Evolutionary conservation across 1,284 basidiomycete species (phyloP).

Genomic region (Cutaneotrichosporon spelunceum): DNA sequence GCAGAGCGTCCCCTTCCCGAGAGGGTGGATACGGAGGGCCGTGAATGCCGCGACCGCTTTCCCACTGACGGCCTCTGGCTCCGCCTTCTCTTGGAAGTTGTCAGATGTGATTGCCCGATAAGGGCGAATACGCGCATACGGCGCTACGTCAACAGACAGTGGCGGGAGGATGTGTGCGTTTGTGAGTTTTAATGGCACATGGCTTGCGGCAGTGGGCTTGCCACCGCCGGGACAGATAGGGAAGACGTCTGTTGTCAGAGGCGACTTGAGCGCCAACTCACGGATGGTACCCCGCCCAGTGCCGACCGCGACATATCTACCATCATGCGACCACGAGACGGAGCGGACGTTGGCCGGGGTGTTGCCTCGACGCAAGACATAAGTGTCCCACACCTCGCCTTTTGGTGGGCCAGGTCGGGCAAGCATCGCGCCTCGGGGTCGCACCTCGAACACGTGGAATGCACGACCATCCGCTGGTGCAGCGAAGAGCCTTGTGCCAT

Average conservation of each 20-base stretch:
- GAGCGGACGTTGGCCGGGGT: slow-evolving; percentile 64
- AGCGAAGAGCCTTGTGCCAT: slow-evolving; percentile 61
- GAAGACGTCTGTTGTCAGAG: slow-evolving; percentile 63
- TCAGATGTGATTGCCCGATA: background rate
- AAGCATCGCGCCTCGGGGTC: slow-evolving; percentile 23
- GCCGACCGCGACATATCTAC: slow-evolving; percentile 67
- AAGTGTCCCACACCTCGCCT: slow-evolving; percentile 60
- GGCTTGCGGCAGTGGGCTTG: slow-evolving; percentile 61
- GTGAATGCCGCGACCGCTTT: slow-evolving; percentile 24
- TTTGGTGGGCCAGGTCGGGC: slow-evolving; percentile 16
- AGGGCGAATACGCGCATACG: slow-evolving; percentile 34
- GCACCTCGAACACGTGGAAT: slow-evolving; percentile 58
- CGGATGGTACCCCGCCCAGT: slow-evolving; percentile 55
- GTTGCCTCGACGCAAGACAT: slow-evolving; percentile 66
- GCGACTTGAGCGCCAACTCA: slow-evolving; percentile 31
- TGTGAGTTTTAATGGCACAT: slow-evolving; percentile 60
- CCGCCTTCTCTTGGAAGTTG: slow-evolving; percentile 4
- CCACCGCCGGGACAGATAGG: slow-evolving; percentile 73
- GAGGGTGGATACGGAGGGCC: slow-evolving; percentile 21
- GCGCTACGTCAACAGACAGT: slow-evolving; percentile 58
- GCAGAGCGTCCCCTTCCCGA: slow-evolving; percentile 21
- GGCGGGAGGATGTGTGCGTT: slow-evolving; percentile 59
- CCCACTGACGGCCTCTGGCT: background rate
- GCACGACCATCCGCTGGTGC: slow-evolving; percentile 62
- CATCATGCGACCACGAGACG: slow-evolving; percentile 59